A percentile compares a stretch with the other conserved stretches of the same genome.
These are phyloP conservation scores for Hirschfeldia incana DNA, from an alignment of 345 rosid species.

Conservation along the genomic window DNA sequence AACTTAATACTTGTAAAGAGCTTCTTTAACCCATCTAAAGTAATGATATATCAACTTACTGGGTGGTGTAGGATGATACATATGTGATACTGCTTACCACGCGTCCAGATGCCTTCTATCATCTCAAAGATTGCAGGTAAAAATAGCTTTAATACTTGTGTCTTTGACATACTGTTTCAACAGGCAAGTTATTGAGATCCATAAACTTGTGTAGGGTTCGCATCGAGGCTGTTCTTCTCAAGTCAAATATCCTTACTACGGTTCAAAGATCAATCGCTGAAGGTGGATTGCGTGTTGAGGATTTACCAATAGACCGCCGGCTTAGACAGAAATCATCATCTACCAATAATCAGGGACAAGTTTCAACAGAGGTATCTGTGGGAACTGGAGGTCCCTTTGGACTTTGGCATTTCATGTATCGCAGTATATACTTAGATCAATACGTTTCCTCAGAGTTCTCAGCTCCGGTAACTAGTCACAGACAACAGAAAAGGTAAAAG, in stretches of 20 bases:
- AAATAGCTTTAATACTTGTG: not conserved
- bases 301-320: slow-evolving; percentile 64
- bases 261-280: slow-evolving; percentile 86
- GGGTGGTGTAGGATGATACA: slow-evolving; percentile 73
- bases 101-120: slow-evolving; percentile 92
- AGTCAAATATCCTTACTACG: slow-evolving; percentile 85
- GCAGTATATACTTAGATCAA: slow-evolving; percentile 92
- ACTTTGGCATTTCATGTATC: slow-evolving; percentile 97
- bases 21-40: slow-evolving; percentile 8
- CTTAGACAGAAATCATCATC: slow-evolving; percentile 48
- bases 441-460: slow-evolving; percentile 91
- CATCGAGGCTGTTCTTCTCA: slow-evolving; percentile 73
- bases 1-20: not conserved
- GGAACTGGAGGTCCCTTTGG: slow-evolving; percentile 95
- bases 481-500: slow-evolving; percentile 79
- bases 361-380: slow-evolving; percentile 46
- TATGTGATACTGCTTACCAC: slow-evolving; percentile 91
- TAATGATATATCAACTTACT: not conserved
- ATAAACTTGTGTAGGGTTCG: slow-evolving; percentile 55
- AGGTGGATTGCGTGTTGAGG: slow-evolving; percentile 96
- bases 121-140: slow-evolving; percentile 97
- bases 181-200: not conserved
- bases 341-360: slow-evolving; percentile 10
- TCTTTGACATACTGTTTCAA: not conserved
- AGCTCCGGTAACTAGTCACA: slow-evolving; percentile 68